Conservation (phyloP, 306 rosid genomes). For the Malus fusca region DNA sequence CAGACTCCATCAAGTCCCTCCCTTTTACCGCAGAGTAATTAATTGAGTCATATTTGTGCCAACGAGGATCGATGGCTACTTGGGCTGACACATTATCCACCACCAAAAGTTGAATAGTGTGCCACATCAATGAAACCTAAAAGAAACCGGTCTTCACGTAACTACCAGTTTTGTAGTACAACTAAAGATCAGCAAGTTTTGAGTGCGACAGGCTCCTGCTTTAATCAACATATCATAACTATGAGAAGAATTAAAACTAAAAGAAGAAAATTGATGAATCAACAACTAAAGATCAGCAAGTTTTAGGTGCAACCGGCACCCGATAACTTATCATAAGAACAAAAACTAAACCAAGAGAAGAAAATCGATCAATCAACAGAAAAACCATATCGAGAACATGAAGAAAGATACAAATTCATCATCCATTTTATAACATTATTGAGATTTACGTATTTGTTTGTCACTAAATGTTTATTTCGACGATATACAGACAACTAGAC, state of each 20-base stretch:
- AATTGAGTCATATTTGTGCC: not conserved
- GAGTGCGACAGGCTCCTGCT: too few species aligned
- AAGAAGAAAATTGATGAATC: not conserved
- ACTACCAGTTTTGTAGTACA: not conserved
- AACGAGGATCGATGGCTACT: not conserved
- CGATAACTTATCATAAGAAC: too few species aligned
- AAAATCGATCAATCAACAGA: not conserved
- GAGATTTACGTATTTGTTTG: conserved; percentile 11
- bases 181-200: too few species aligned
- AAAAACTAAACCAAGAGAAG: too few species aligned
- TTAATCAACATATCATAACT: not conserved
- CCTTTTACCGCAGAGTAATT: not conserved
- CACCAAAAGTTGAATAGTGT: not conserved
- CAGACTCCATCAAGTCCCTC: not conserved
- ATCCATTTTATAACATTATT: conserved; percentile 13
- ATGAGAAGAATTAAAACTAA: not conserved
- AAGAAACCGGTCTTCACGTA: not conserved
- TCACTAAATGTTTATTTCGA: conserved; percentile 13
- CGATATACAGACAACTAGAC: conserved; percentile 16
- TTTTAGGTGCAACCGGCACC: too few species aligned
- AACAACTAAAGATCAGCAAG: not conserved
- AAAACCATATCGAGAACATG: too few species aligned
- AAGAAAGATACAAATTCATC: not conserved
- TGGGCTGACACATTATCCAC: conserved; percentile 3
- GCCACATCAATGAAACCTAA: not conserved